phyloP scores from a whole-genome alignment of 1,284 basidiomycete genomes.

The Cerrena zonata region DNA sequence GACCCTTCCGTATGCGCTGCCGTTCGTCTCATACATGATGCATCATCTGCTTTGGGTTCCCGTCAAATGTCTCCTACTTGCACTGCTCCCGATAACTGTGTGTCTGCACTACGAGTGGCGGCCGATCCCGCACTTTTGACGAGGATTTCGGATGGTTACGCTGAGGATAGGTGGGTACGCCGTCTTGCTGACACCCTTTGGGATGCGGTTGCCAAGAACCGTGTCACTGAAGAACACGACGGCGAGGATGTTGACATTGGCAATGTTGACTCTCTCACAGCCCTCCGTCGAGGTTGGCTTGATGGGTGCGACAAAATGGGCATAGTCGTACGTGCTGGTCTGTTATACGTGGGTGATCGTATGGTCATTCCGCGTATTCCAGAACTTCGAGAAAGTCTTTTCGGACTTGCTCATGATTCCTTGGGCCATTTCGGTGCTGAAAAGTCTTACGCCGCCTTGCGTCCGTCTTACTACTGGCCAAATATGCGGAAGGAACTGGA shows the following conservation, averaged over 20 bases:
- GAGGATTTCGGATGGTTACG: slow-evolving; percentile 1
- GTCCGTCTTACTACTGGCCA: slow-evolving; percentile 35
- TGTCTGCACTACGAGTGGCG: no score
- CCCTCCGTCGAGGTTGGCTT: not conserved
- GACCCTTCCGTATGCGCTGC: not conserved
- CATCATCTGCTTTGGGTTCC: no score
- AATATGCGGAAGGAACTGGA: slow-evolving; percentile 30
- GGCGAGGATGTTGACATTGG: not conserved
- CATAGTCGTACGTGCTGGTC: slow-evolving; percentile 10
- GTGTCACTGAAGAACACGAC: not conserved
- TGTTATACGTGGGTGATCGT: slow-evolving; percentile 27
- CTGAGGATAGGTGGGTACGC: not conserved
- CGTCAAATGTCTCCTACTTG: no score
- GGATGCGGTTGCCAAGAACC: not conserved
- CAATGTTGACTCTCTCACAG: not conserved
- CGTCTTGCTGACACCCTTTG: not conserved
- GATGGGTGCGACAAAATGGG: slow-evolving; percentile 4
- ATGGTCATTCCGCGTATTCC: no score
- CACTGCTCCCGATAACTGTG: no score
- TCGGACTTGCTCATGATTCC: slow-evolving; percentile 24
- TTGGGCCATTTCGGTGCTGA: slow-evolving; percentile 33
- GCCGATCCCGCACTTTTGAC: not conserved
- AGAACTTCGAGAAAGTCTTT: slow-evolving; percentile 16
- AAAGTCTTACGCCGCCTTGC: slow-evolving; percentile 29
- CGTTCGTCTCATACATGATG: not conserved